Base-by-base conservation (phyloP, 2,329 filamentous ascomycete species). In the Grosmannia serpens region DNA sequence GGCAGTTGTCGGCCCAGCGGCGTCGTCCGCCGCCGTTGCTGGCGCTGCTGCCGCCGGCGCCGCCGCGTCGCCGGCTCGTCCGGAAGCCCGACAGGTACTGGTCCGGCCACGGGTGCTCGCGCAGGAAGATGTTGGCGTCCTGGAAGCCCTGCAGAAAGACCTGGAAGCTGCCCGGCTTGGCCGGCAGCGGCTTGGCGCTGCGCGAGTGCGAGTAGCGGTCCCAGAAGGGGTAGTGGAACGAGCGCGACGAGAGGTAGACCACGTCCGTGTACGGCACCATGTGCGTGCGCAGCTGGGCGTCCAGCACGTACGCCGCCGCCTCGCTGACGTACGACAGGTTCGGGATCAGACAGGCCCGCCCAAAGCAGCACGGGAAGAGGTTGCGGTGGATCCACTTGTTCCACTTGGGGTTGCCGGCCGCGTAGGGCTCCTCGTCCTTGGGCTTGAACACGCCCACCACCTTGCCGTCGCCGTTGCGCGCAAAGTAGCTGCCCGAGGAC, bases 331-430 rank as follows among this genome's bases (percentile, higher is more conserved):
- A 99, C 58, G 91, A 96, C 55, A 99, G 79, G 68, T 99, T 99
- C 58, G 94, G 94, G 70, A 99, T 99, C 57, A 99, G 82, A 68
- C 91, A 97, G 52, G 92, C 91, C 67, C 94, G 81, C 22, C 94
- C 94, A 67, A 99, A 99, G 72, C 89, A 96, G 74, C 95, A 99
- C 10, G 94, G 94, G 66, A 99, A 97, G 63, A 99, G 70, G 70
- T 99, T 99, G 63, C 94, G 82, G 71, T 99, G 94, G 75, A 99
- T 91, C 94, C 94, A 99, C 74, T 99, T 99, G 66, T 95, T 97
- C 92, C 92, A 97, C 71, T 99, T 99, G 7, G 94, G 94, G 69
- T 99, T 99, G 65, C 90, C 88, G 35, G 89, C 94, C 1, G 94
- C 94, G 69, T 96, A 99, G 1, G 94, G 94, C 71, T 99, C 95